Evolutionary conservation across 2,329 filamentous ascomycete genomes (phyloP).

Genomic region (Talaromyces pinophilus): DNA sequence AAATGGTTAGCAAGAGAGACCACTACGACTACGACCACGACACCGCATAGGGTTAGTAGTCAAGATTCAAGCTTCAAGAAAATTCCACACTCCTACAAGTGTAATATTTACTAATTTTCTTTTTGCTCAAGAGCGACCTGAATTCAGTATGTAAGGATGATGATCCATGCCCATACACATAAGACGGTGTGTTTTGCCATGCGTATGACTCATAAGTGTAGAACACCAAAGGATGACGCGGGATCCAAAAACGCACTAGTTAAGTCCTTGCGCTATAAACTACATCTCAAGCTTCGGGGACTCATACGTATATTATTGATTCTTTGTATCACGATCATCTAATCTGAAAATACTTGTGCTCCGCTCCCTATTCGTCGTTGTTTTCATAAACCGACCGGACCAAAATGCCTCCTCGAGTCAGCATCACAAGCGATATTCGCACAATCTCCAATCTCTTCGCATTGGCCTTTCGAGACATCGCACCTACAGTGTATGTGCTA

Average conservation of each 20-base stretch:
- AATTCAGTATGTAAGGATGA: background rate
- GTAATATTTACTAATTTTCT: background rate
- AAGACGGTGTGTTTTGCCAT: background rate
- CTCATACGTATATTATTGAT: background rate
- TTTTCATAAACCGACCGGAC: background rate
- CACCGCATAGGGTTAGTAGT: background rate
- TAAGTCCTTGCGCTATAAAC: background rate
- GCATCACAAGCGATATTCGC: conserved; percentile 16
- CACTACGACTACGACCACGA: background rate
- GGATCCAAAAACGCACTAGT: background rate
- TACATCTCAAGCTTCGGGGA: background rate
- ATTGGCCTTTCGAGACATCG: conserved; percentile 1
- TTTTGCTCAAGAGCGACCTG: background rate
- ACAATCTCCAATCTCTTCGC: conserved; percentile 18
- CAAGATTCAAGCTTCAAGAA: background rate
- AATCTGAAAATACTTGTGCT: background rate
- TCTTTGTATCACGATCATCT: background rate
- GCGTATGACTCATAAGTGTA: background rate
- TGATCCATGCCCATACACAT: background rate
- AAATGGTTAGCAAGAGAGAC: background rate
- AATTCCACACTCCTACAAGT: background rate
- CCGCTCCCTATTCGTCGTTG: background rate
- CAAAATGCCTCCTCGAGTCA: conserved; percentile 17
- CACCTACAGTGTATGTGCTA: conserved; percentile 10
- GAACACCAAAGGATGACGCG: background rate